phyloP scores from a whole-genome alignment of 2,329 filamentous ascomycete genomes.

The Nemania abortiva region DNA sequence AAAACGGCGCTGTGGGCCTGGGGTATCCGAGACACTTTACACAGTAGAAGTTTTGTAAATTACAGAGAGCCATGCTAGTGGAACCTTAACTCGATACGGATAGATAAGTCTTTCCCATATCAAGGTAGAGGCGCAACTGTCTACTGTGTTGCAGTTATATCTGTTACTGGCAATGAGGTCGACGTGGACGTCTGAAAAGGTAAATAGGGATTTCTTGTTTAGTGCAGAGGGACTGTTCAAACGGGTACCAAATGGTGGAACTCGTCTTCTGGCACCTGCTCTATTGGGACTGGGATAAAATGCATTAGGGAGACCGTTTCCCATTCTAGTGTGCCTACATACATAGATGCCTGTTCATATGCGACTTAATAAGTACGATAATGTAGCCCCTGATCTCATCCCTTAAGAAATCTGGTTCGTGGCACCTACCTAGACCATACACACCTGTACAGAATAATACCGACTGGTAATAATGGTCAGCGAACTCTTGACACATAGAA shows the following conservation, averaged over 20 bases:
- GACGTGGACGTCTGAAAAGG: not conserved
- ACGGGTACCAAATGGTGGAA: constrained; percentile 13
- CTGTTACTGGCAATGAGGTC: not conserved
- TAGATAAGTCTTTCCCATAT: not conserved
- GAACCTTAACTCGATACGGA: not conserved
- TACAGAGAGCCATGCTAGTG: constrained; percentile 11
- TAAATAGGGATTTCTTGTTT: not conserved
- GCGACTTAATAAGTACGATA: not conserved
- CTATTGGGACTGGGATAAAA: constrained; percentile 21
- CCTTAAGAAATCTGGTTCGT: not conserved
- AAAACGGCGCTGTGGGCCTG: not conserved
- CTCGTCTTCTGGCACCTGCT: constrained; percentile 23
- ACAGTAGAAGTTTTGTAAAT: not conserved
- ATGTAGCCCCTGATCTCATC: not conserved
- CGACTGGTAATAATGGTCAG: not conserved
- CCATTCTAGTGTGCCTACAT: not conserved
- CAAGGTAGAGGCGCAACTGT: not conserved
- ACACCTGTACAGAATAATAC: too few species aligned
- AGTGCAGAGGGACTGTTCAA: constrained; percentile 6
- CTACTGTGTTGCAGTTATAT: not conserved
- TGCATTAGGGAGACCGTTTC: constrained; percentile 12
- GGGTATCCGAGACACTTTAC: not conserved
- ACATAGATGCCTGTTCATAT: too few species aligned
- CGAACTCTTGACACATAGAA: constrained; percentile 18
- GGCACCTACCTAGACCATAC: too few species aligned